These are phyloP conservation scores for Nannochloris sp. DNA, from an alignment of 139 green algal genomes.

Conservation along the genomic window DNA sequence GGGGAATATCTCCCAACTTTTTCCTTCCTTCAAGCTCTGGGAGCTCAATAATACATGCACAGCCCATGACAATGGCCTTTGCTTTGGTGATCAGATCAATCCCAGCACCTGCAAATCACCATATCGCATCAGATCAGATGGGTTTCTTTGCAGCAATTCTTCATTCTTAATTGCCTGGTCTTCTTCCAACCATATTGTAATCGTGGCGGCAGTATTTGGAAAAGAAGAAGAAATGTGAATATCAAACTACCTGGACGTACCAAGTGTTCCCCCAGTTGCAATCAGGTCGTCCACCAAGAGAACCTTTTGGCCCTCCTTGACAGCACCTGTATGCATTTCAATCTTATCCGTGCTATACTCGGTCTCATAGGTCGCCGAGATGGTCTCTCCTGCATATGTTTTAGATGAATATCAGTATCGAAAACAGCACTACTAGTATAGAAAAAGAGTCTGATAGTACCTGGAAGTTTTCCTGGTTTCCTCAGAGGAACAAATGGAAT, in stretches of 20 bases:
- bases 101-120: conserved; percentile 32
- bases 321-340: conserved; percentile 87
- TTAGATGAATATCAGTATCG: no score
- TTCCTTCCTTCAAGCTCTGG: conserved; percentile 68
- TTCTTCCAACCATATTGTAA: no score
- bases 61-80: conserved; percentile 66
- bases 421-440: no score
- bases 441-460: conserved; percentile 27
- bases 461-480: conserved; percentile 96
- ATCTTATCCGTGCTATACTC: conserved; percentile 94
- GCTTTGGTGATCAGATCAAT: conserved; percentile 72
- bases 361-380: conserved; percentile 69
- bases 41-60: conserved; percentile 81
- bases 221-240: no score
- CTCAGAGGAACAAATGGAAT: conserved; percentile 86
- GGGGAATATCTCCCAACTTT: conserved; percentile 51
- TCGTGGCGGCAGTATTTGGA: no score
- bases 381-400: conserved; percentile 62
- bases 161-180: no score
- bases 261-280: conserved; percentile 93
- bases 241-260: conserved; percentile 13
- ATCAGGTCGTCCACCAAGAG: conserved; percentile 96
- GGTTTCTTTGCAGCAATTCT: no score
- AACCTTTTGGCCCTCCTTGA: conserved; percentile 75
- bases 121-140: no score